Base-by-base conservation (phyloP, 805 yeast species). In the Scheffersomyces spartinae region DNA sequence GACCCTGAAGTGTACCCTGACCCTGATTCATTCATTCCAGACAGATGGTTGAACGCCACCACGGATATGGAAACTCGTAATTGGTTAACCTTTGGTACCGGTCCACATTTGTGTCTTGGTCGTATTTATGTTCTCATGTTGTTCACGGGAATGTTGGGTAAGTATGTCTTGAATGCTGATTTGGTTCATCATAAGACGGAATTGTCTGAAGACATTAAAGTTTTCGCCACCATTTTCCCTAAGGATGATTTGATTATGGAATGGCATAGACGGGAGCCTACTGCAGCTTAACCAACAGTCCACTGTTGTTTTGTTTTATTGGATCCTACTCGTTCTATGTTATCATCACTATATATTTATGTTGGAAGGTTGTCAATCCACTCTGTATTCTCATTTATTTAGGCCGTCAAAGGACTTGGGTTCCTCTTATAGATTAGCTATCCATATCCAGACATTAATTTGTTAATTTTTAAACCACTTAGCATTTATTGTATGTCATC, bases 221-320 rank as follows among this genome's bases (percentile, higher is more conserved):
- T 91, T 20, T 91, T 91, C 51, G 98, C 98, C 15, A 91, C 98
- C 11, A 85, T 91, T 49, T 91, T 91, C 80, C 98, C 98, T 15
- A 74, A 83, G 52, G 98, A 91, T 57, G 95, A 91, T 52, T 73
- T 94, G 48, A 71, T 82, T 37, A 59, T 91, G 49, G 62, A 74
- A 40, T 88, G 86, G 64, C 64, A 61, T 25, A 60, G 48, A 39
- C 73, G 91, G 59, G 80, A 80, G 36, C 74, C 78, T 4, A 28
- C 44, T 29, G 14, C 20, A n/a, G 16, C 23, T 20, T n/a, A n/a
- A n/a, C n/a, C n/a, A n/a, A n/a, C n/a, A n/a, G n/a, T n/a, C n/a
- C n/a, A n/a, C n/a, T n/a, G n/a, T n/a, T n/a, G n/a, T n/a, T n/a
- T n/a, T n/a, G n/a, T n/a, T n/a, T n/a, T n/a, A n/a, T n/a, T n/a